Evolutionary conservation across 164 flowering plant species (phyloP), one percentile per base, ranked within the genome.

Genomic region (Nymphaea colorata): DNA sequence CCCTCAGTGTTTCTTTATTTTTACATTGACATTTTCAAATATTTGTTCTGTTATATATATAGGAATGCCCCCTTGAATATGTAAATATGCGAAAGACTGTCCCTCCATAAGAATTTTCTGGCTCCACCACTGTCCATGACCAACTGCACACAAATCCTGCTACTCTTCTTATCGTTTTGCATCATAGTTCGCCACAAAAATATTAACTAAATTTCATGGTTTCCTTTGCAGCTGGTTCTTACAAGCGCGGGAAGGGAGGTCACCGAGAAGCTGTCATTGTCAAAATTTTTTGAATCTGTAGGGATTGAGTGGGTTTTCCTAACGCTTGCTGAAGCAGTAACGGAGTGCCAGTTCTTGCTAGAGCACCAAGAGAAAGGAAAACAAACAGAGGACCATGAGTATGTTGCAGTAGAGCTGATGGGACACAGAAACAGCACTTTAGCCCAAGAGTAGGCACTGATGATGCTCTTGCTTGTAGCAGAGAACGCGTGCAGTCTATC

Each of bases 181-280:
- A 25, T 25, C 36, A 25, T 25, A 25, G 1, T 25, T 25, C 36
- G 36, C 36, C 36, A 51, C 8, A 10, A 5, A 51, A 51, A 15
- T 3, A 51, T 51, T 51, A 51, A 51, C 57, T 51, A 51, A 8
- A 8, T 51, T 15, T 8, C 14, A 15, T 51, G 14, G 14, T 4
- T 51, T 15, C 8, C 57, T 51, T 15, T 51, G 57, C 77, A 90
- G 96, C 45, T 88, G 68, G 74, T 42, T 15, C 18, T 91, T 15
- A 57, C 83, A 44, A 90, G 90, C 70, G 96, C 98, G 0, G 82
- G 85, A 69, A 59, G 76, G 0, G 84, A 79, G 14, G 87, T 93
- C 8, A 65, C 81, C 78, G 96, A 88, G 72, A 93, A 93, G 80
- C 66, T 93, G 76, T 76, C 76, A 4, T 6, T 67, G 3, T 77